Conservation (phyloP, 1,284 basidiomycete genomes). For the Ganoderma multipileum region DNA sequence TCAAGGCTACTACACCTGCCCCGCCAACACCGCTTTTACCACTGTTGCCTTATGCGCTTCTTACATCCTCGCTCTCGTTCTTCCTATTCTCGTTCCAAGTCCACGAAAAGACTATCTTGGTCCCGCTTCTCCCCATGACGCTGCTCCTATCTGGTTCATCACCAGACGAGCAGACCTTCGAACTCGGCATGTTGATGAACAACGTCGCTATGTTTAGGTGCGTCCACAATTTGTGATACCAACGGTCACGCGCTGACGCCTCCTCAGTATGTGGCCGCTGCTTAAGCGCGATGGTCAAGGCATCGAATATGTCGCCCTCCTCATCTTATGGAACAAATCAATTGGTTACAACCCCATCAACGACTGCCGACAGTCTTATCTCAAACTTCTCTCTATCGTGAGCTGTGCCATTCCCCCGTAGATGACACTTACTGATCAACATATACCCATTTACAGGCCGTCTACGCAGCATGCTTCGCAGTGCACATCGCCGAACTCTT, state of each 20-base stretch:
- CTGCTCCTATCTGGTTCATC: constrained; percentile 71
- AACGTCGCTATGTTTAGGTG: constrained; percentile 93
- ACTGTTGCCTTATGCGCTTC: constrained; percentile 72
- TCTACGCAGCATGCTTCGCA: constrained; percentile 60
- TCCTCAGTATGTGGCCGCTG: constrained; percentile 87
- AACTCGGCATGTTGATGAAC: constrained; percentile 82
- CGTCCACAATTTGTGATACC: constrained; percentile 1
- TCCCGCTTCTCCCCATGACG: constrained; percentile 87
- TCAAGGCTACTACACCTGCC: constrained; percentile 7
- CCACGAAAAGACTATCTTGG: constrained; percentile 92
- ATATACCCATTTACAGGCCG: constrained; percentile 47
- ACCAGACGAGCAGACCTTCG: constrained; percentile 70
- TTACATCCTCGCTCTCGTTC: constrained; percentile 85
- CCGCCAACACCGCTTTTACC: constrained; percentile 56
- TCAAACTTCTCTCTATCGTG: constrained; percentile 71
- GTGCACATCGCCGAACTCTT: constrained; percentile 74
- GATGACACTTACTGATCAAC: not conserved
- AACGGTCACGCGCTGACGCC: constrained; percentile 37
- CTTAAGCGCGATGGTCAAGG: constrained; percentile 83
- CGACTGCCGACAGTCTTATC: constrained; percentile 47
- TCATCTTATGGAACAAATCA: constrained; percentile 82
- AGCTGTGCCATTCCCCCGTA: constrained; percentile 33
- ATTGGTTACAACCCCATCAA: constrained; percentile 78
- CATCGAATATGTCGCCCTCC: constrained; percentile 72
- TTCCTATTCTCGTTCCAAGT: constrained; percentile 97